These are phyloP conservation scores for Trichoderma aggressivum DNA, from an alignment of 2,329 filamentous ascomycete genomes.

Conservation along the genomic window DNA sequence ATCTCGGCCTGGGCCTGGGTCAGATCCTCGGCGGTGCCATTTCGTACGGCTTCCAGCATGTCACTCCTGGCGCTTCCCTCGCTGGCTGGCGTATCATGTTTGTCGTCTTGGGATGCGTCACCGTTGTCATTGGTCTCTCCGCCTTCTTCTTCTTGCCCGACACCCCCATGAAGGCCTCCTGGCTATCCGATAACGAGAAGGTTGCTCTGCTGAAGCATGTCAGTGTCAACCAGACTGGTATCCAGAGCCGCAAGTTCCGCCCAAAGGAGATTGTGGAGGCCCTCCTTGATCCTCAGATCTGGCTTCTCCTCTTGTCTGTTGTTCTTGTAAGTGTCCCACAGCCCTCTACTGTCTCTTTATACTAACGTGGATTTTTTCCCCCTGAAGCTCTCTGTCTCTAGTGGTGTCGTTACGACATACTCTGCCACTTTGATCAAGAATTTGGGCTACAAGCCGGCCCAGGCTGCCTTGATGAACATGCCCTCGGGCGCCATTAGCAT, in stretches of 20 bases:
- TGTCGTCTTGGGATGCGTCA: conserved; percentile 59
- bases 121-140: conserved; percentile 33
- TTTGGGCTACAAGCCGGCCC: conserved; percentile 44
- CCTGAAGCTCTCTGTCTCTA: conserved; percentile 45
- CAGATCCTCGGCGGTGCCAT: conserved; percentile 64
- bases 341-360: not conserved
- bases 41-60: conserved; percentile 56
- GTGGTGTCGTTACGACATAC: conserved; percentile 53
- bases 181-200: conserved; percentile 47
- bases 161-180: conserved; percentile 46
- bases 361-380: not conserved
- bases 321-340: conserved; percentile 38
- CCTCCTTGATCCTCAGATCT: conserved; percentile 50
- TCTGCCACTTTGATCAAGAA: conserved; percentile 51
- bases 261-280: conserved; percentile 51
- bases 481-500: conserved; percentile 52
- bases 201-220: conserved; percentile 51
- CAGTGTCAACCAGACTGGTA: conserved; percentile 56
- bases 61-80: conserved; percentile 48
- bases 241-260: conserved; percentile 53
- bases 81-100: conserved; percentile 70
- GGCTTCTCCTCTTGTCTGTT: conserved; percentile 47
- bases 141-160: conserved; percentile 36
- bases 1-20: conserved; percentile 55
- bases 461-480: conserved; percentile 52